These are phyloP conservation scores for Pleurozium schreberi DNA, from an alignment of 225 moss, liverwort and hornwort genomes.

Conservation along the genomic window DNA sequence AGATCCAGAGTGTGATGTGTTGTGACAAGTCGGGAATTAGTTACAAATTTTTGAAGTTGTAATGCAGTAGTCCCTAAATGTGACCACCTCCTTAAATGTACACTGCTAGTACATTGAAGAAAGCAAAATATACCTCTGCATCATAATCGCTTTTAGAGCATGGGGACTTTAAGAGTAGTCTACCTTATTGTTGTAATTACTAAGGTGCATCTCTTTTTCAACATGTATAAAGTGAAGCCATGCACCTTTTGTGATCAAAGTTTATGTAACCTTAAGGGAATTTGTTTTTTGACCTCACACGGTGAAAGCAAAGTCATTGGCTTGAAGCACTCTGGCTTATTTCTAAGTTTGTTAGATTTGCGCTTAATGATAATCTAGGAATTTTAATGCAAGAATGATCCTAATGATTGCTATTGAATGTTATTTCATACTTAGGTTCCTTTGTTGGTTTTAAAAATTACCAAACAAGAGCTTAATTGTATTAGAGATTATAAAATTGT, in stretches of 20 bases:
- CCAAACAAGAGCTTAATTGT: neutral
- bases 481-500: no score
- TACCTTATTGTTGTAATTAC: conserved; percentile 1
- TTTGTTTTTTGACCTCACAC: no score
- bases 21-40: neutral
- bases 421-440: neutral
- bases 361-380: accelerated
- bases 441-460: neutral
- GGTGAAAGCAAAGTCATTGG: neutral
- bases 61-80: no score
- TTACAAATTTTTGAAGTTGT: no score
- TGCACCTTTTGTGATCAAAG: neutral
- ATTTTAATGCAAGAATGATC: no score
- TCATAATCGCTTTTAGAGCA: no score
- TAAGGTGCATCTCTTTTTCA: neutral
- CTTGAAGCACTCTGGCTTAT: neutral
- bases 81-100: no score
- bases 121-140: no score
- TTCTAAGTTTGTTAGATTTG: neutral
- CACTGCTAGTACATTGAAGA: no score
- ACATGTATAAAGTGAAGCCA: neutral
- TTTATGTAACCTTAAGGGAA: no score
- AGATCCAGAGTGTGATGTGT: neutral
- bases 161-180: no score
- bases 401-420: neutral